Evolutionary conservation across 2,329 filamentous ascomycete genomes (phyloP), one percentile per base, ranked within the genome.

Genomic region (Diaporthe destruens): DNA sequence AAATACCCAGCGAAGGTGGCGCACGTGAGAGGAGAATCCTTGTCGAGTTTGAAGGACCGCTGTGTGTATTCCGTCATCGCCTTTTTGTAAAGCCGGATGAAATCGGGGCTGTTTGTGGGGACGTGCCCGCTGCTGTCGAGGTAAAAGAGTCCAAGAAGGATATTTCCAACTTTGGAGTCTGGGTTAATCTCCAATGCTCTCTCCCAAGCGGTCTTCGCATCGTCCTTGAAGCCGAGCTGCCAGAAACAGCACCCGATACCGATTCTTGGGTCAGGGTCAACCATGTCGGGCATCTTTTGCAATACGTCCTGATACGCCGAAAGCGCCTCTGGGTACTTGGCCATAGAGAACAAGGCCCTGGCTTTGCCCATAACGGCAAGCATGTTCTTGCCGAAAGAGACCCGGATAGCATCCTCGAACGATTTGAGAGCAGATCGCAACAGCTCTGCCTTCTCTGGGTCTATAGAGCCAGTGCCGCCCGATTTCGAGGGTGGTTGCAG

Each of bases 191-290:
- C 94, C 36, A 98, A 84, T 16, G 93, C 91, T 75, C 96, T 89
- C 80, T 97, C 93, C 96, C 96, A 99, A 16, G 96, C 96, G 61
- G 87, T 85, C 80, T 94, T 96, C 9, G 97, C 96, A 78, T 98
- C 94, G 44, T 97, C 94, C 81, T 97, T 98, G 85, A 94, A 95
- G 14, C 95, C 95, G 36, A 99, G 87, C 81, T 98, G 94, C 96
- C 97, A 99, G 81, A 98, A 92, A 85, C 96, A 99, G 82, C 94
- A 96, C 57, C 96, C 96, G 79, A 99, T 96, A 71, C 96, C 96
- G 77, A 99, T 96, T 77, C 97, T 90, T 76, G 96, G 97, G 81
- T 99, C 96, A 0, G 96, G 96, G 79, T 99, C 96, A 54, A 93
- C 90, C 78, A 98, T 87, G 76, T 94, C 91, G 2, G 96, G 96